Evolutionary conservation across 768 basidiomycete species (phyloP), one percentile per base, ranked within the genome.

Genomic region (Coprinopsis strossmayeri): DNA sequence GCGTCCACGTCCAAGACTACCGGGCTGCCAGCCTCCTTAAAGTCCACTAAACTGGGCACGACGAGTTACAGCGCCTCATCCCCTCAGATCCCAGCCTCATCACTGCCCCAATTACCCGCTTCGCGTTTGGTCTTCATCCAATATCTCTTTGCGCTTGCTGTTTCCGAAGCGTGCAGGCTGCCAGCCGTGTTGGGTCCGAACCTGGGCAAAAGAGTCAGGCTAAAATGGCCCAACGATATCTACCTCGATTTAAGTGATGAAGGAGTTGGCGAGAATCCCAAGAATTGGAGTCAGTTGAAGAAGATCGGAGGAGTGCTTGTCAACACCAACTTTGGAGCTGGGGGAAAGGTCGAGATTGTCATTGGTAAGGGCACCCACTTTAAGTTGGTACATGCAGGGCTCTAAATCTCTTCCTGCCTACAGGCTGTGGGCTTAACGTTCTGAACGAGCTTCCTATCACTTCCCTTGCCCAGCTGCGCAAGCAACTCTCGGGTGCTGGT

Each of bases 151-250:
- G 87, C 86, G 0, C 69, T 98, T 34, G 92, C 93, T 1, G 84
- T 97, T n/a, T 80, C 84, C 15, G 86, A 93, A 55, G 92, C 87
- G 1, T 90, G 89, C 55, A 76, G 83, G 42, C 75, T 81, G 1
- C 67, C 68, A 1, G 68, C 57, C 9, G 72, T 83, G n/a, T 69
- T 84, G 0, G 79, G 73, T 52, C 71, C 68, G 44, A 59, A 57
- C 39, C 49, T 53, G 13, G 82, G 79, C 11, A 66, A 78, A 2
- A 71, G 71, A 12, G 77, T 96, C 10, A 73, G 82, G 34, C 69
- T 98, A 21, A 98, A 97, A 64, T 98, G 96, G 96, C 96, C 95
- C 17, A 98, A 98, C 59, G 96, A 98, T 57, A 70, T 99, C 3
- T 97, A 97, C 58, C 25, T 51, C 18, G 50, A 51, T 26, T 17